Percentiles rank a stretch among this genome's conserved stretches.
These are phyloP conservation scores for Ganoderma boninense DNA, from an alignment of 1,284 basidiomycete species.

Conservation along the genomic window DNA sequence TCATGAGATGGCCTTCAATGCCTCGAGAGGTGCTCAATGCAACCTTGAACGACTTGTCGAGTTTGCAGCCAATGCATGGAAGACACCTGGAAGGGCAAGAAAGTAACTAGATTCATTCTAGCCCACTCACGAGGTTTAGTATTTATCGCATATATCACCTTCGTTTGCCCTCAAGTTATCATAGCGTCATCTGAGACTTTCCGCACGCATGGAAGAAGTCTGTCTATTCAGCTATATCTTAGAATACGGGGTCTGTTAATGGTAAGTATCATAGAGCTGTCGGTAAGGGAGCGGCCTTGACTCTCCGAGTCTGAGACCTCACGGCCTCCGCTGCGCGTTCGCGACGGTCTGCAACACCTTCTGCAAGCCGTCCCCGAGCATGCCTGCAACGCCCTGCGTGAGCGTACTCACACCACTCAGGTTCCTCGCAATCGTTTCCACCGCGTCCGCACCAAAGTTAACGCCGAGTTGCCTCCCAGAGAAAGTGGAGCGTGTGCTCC, in stretches of 20 bases:
- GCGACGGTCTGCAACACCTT: conserved; percentile 28
- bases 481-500: conserved; percentile 15
- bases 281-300: too few relatives aligned
- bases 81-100: background rate
- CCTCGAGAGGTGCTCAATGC: conserved; percentile 10
- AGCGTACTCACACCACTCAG: conserved; percentile 32
- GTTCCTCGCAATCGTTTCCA: conserved; percentile 38
- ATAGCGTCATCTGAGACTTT: conserved; percentile 24
- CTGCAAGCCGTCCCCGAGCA: conserved; percentile 35
- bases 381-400: conserved; percentile 27
- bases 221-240: conserved; percentile 28
- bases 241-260: conserved; percentile 14
- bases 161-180: too few relatives aligned
- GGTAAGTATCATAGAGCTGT: background rate
- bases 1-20: too few relatives aligned
- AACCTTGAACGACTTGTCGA: too few relatives aligned
- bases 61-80: background rate
- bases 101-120: background rate
- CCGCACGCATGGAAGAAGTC: conserved; percentile 20
- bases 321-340: conserved; percentile 18
- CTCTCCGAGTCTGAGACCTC: too few relatives aligned
- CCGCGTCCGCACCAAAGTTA: conserved; percentile 38
- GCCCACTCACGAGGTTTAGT: background rate
- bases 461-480: conserved; percentile 31
- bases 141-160: background rate